A percentile compares a stretch with the other conserved stretches of the same genome.
These are phyloP conservation scores for Cryptococcus sp. DNA, from an alignment of 1,284 basidiomycete genomes.

Conservation along the genomic window DNA sequence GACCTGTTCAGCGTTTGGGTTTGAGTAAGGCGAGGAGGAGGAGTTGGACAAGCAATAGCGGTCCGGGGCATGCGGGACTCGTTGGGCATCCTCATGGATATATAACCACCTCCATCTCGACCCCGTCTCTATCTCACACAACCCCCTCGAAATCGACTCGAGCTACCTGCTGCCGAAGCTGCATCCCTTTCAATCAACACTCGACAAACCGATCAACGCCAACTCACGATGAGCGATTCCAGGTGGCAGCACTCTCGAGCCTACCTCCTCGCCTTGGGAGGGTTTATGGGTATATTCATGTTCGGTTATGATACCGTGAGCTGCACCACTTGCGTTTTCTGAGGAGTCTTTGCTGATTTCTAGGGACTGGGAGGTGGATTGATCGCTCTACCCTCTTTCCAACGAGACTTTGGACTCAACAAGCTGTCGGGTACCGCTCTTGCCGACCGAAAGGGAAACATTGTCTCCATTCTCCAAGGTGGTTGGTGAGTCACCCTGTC, in stretches of 20 bases:
- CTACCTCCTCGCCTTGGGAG: constrained; percentile 58
- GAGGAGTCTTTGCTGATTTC: background rate
- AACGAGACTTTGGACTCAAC: constrained; percentile 56
- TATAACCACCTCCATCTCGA: no score
- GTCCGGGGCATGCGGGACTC: no score
- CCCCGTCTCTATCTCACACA: no score
- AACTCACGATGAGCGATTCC: background rate
- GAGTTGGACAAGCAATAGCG: no score
- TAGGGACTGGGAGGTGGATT: constrained; percentile 20
- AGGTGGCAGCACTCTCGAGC: constrained; percentile 7
- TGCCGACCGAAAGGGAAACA: constrained; percentile 42
- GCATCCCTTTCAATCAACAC: no score
- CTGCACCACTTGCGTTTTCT: background rate
- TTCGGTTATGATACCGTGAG: constrained; percentile 59
- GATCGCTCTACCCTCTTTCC: constrained; percentile 58
- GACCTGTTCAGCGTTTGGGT: no score
- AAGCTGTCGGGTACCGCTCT: constrained; percentile 4
- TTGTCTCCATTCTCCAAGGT: constrained; percentile 70
- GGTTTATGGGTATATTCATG: constrained; percentile 70
- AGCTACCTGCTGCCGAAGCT: no score
- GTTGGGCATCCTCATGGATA: no score
- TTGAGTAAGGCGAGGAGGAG: no score
- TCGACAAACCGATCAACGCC: no score
- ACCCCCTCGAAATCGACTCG: no score
- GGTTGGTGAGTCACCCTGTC: constrained; percentile 55